Conservation (phyloP, 2,329 filamentous ascomycete genomes). For the Scolecobasidium constrictum region DNA sequence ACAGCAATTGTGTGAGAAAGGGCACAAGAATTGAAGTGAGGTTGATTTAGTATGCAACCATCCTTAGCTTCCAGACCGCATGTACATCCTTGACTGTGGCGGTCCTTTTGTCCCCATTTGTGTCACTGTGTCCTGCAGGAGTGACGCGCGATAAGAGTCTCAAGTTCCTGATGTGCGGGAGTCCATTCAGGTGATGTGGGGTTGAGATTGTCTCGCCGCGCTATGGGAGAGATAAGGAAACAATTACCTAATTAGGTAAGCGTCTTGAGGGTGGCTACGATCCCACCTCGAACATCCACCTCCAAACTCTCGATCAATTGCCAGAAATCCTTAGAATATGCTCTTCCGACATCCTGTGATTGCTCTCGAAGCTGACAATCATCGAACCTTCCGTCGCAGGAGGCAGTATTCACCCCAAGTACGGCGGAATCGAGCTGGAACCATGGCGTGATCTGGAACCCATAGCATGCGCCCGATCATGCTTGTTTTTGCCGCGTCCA, state of each 20-base stretch:
- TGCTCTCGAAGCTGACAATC: too few species aligned
- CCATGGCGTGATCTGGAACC: conserved; percentile 59
- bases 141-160: not conserved
- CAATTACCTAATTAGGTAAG: not conserved
- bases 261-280: not conserved
- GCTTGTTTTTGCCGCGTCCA: conserved; percentile 67
- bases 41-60: too few species aligned
- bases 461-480: conserved; percentile 68
- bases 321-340: too few species aligned
- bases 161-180: not conserved
- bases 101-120: not conserved
- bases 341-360: too few species aligned
- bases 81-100: too few species aligned
- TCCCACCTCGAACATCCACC: not conserved
- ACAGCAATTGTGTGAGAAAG: too few species aligned
- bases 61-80: too few species aligned
- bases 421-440: conserved; percentile 60
- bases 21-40: too few species aligned
- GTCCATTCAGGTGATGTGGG: not conserved
- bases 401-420: conserved; percentile 88
- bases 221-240: too few species aligned
- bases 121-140: not conserved
- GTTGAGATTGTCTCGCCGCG: too few species aligned
- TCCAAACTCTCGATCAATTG: too few species aligned
- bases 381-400: conserved; percentile 43